Evolutionary conservation across 2,329 filamentous ascomycete genomes (phyloP).

Genomic region (Colletotrichum echinochloae): DNA sequence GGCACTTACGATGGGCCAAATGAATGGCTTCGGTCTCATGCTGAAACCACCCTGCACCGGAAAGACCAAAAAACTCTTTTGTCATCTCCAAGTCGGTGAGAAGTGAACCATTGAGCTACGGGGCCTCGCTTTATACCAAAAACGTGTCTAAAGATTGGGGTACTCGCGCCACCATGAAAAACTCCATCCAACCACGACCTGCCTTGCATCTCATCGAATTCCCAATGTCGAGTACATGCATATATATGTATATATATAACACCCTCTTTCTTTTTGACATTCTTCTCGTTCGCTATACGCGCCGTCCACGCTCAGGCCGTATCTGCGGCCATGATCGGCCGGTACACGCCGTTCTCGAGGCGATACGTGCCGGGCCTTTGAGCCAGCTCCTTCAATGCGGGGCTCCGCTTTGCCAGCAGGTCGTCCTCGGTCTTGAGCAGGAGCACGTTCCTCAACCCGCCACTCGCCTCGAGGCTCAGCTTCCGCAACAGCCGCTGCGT

Average conservation of each 20-base stretch:
- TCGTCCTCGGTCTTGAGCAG: conserved; percentile 37
- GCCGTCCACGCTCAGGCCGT: conserved; percentile 6
- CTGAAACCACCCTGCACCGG: background rate
- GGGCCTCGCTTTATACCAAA: background rate
- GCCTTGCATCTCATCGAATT: background rate
- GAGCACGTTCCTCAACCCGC: conserved; percentile 47
- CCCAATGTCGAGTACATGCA: background rate
- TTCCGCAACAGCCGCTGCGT: conserved; percentile 38
- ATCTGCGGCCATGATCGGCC: conserved; percentile 41
- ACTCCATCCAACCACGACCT: background rate
- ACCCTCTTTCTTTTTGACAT: no score
- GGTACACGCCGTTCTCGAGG: conserved; percentile 42
- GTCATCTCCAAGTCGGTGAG: background rate
- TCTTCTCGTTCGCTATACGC: background rate
- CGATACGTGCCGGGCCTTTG: conserved; percentile 41
- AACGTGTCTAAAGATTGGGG: background rate
- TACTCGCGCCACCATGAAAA: background rate
- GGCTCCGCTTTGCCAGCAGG: conserved; percentile 44
- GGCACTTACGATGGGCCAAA: background rate
- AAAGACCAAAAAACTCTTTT: no score
- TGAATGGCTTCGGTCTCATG: background rate
- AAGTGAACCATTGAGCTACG: background rate
- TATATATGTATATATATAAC: no score
- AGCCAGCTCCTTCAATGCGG: conserved; percentile 41
- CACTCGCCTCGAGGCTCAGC: conserved; percentile 45